Base-by-base conservation (phyloP, 768 basidiomycete species). In the Tulasnella sp. region DNA sequence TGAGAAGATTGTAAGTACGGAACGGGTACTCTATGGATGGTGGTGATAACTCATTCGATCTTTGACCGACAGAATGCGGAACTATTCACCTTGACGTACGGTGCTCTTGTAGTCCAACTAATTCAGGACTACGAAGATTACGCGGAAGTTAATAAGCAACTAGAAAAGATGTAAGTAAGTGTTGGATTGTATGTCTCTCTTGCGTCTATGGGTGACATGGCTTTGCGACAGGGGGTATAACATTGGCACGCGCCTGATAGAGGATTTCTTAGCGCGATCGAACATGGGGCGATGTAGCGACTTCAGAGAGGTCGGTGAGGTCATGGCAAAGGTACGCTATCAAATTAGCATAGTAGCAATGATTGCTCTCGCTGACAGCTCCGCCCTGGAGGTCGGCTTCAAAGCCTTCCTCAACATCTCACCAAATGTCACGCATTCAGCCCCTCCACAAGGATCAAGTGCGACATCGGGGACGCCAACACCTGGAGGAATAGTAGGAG, bases 51-150 rank as follows among this genome's bases (percentile, higher is more conserved):
- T 39, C 14, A 1, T n/a, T 32, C 45, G 19, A 29, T 12, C 14
- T 31, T 8, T 3, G 9, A 21, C 17, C 69, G 23, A 27, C 50
- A 97, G 93, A 98, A 96, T 69, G 89, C 92, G 67, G 96, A 99
- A 69, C 78, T 99, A 25, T 98, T 99, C 70, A 85, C 93, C 2
- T 71, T 98, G 57, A 98, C 94, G 19, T 99, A 99, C 63, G 96
- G 96, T 50, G 93, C 93, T 21, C 80, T 98, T 49, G 96, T 99
- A 46, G 91, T 98, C 32, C 96, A 99, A 72, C 79, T 99, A 60
- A 92, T 98, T 61, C 96, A 98, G 67, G 96, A 99, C 70, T 98
- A 97, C 66, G 96, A 99, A 66, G 93, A 99, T 73, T 98, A 96
- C 67, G 77, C 77, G 12, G 90, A 94, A 68, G 87, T 90, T 61